Evolutionary conservation across 176 grass and related monocot species (phyloP).

Genomic region (Guadua angustifolia): DNA sequence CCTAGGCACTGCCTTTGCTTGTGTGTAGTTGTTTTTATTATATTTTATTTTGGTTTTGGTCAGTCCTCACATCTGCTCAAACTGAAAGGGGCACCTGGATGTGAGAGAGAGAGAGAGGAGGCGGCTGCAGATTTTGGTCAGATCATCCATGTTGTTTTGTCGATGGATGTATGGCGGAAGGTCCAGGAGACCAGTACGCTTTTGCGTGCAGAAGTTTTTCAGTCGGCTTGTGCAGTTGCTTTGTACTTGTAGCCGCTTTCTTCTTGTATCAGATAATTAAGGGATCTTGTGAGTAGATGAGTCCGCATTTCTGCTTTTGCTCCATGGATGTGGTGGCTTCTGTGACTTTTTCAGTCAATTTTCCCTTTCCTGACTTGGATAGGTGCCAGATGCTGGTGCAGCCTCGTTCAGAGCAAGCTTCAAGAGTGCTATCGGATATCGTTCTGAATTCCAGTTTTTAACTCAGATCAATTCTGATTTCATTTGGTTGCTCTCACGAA

Average conservation of each 20-base stretch:
- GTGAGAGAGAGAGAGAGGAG: neutral
- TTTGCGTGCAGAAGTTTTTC: neutral
- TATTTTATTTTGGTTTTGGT: neutral
- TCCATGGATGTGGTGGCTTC: neutral
- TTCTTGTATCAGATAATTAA: conserved; percentile 22
- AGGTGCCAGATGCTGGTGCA: neutral
- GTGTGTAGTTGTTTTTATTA: neutral
- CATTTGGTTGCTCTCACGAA: neutral
- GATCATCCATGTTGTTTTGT: neutral
- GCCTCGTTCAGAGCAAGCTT: neutral
- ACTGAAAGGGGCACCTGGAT: conserved; percentile 16
- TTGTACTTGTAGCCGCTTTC: neutral
- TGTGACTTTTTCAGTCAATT: neutral
- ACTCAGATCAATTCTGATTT: neutral
- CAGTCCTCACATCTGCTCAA: neutral
- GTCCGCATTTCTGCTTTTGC: neutral
- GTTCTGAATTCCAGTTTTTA: neutral
- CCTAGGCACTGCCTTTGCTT: neutral
- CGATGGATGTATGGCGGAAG: neutral
- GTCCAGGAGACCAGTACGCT: neutral
- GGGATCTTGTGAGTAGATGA: neutral
- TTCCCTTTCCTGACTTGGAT: neutral
- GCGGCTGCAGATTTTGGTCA: neutral
- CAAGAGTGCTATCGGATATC: neutral
- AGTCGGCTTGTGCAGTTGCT: neutral